Evolutionary conservation across 441 rosid genomes (phyloP).

Genomic region (Populus hybrid): DNA sequence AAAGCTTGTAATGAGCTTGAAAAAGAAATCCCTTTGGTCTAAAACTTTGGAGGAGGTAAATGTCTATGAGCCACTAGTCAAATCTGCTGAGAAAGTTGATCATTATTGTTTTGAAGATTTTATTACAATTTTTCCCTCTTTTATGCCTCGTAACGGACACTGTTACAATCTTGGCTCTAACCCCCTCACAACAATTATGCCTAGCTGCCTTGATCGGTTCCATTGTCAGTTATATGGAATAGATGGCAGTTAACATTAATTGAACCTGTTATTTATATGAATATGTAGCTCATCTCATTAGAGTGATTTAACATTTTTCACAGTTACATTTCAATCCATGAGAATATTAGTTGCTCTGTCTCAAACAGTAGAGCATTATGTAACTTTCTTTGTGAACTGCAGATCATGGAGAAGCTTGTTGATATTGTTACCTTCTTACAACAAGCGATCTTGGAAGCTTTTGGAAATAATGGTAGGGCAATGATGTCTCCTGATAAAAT

Average conservation of each 20-base stretch:
- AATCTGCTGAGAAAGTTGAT: conserved; percentile 4
- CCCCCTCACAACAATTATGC: neutral
- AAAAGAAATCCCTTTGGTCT: conserved; percentile 23
- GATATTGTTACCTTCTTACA: conserved; percentile 70
- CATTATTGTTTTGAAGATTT: neutral
- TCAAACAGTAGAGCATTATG: neutral
- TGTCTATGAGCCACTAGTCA: conserved; percentile 13
- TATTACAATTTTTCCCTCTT: neutral
- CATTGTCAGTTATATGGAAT: neutral
- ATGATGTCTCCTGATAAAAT: conserved; percentile 12
- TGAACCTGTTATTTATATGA: neutral
- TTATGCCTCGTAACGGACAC: neutral
- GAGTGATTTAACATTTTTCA: neutral
- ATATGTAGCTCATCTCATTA: neutral
- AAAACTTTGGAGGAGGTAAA: conserved; percentile 68
- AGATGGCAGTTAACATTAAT: neutral
- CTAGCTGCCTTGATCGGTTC: neutral
- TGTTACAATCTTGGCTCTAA: neutral
- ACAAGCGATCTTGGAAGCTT: conserved; percentile 69
- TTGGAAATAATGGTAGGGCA: conserved; percentile 54
- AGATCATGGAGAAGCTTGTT: conserved; percentile 83
- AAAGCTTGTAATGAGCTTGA: conserved; percentile 64
- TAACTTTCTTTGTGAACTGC: conserved; percentile 28
- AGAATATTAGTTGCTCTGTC: neutral
- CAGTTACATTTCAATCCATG: neutral